Conservation (phyloP, 306 rosid genomes). For the Myrica gale region DNA sequence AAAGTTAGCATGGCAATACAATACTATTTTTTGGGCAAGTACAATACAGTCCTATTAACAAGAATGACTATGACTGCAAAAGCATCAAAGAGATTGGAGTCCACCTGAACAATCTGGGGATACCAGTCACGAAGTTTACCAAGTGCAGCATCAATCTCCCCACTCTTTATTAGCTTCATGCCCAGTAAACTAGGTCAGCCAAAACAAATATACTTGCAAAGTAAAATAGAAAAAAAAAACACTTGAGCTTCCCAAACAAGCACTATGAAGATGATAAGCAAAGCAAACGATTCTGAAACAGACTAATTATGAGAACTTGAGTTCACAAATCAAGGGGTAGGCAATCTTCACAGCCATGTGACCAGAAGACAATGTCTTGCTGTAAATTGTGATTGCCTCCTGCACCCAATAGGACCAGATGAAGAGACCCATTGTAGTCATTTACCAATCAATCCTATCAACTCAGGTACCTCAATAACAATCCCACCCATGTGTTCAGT, state of each 20-base stretch:
- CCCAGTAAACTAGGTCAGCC: conserved; percentile 36
- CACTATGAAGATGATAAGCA: background rate
- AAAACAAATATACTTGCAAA: conserved; percentile 6
- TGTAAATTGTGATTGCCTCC: background rate
- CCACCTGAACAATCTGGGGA: conserved; percentile 91
- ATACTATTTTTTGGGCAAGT: background rate
- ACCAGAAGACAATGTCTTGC: background rate
- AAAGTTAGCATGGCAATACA: conserved; percentile 9
- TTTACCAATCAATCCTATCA: background rate
- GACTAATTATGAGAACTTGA: background rate
- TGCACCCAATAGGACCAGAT: background rate
- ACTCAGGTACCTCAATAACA: conserved; percentile 1
- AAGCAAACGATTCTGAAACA: background rate
- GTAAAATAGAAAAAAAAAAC: background rate
- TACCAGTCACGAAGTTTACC: conserved; percentile 85
- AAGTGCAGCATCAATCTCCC: conserved; percentile 81
- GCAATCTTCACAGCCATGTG: background rate
- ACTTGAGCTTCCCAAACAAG: background rate
- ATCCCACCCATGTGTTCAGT: background rate
- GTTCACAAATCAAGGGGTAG: background rate
- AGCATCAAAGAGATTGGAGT: conserved; percentile 24
- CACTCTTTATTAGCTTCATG: conserved; percentile 80
- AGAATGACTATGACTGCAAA: conserved; percentile 1
- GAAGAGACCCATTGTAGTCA: background rate
- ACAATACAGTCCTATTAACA: conserved; percentile 8